phyloP scores from a whole-genome alignment of 1,139 yeast genomes.

The Tardiomyces blankii region DNA sequence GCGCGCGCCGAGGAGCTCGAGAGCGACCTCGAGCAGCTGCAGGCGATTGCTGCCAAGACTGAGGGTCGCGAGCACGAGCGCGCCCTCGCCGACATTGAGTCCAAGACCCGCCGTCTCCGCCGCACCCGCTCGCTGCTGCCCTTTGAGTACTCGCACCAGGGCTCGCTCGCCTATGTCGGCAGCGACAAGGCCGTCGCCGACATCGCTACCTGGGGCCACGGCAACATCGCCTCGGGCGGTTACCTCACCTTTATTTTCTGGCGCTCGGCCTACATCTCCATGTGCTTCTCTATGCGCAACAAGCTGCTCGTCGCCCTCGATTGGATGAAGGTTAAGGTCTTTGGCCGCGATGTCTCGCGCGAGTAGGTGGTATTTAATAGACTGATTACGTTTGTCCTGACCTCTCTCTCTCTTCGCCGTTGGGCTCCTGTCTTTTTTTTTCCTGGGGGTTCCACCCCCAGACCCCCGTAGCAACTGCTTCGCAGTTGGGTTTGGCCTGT shows the following conservation, averaged over 20 bases:
- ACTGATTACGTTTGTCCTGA: too few species aligned
- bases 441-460: too few species aligned
- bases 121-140: slow-evolving; percentile 67
- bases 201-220: slow-evolving; percentile 68
- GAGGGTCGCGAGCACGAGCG: slow-evolving; percentile 22
- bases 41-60: slow-evolving; percentile 26
- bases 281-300: slow-evolving; percentile 85
- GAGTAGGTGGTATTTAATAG: slow-evolving; percentile 18
- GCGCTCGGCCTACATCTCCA: slow-evolving; percentile 87
- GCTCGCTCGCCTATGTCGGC: slow-evolving; percentile 63
- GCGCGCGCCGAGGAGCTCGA: slow-evolving; percentile 58
- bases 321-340: slow-evolving; percentile 77
- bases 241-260: slow-evolving; percentile 81
- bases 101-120: slow-evolving; percentile 30
- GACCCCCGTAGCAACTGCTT: too few species aligned
- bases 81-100: slow-evolving; percentile 27
- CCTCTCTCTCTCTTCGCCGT: too few species aligned
- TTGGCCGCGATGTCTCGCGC: slow-evolving; percentile 68
- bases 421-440: too few species aligned
- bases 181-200: slow-evolving; percentile 92
- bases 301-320: slow-evolving; percentile 76
- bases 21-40: slow-evolving; percentile 29
- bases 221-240: slow-evolving; percentile 79
- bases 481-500: too few species aligned
- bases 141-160: slow-evolving; percentile 53